Conservation (phyloP, 1,284 basidiomycete species). For the Austroboletus rostrupii region DNA sequence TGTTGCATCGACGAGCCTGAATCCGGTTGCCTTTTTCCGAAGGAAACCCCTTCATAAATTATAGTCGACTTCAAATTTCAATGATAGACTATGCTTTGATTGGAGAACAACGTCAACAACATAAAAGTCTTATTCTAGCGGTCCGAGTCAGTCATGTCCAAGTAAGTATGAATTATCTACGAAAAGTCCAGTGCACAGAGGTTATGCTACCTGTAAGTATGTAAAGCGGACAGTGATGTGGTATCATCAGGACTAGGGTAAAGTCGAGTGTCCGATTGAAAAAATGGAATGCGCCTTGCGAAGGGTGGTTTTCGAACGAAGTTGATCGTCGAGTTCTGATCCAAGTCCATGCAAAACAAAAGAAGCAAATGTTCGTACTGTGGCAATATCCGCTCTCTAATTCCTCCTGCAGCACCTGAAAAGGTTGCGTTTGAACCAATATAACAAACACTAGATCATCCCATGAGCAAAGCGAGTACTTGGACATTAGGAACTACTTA, state of each 20-base stretch:
- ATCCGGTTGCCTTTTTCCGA: no score
- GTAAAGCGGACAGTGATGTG: slow-evolving; percentile 2
- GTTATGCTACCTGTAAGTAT: slow-evolving; percentile 12
- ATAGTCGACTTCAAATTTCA: no score
- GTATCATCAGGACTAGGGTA: slow-evolving; percentile 19
- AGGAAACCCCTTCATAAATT: no score
- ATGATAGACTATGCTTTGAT: no score
- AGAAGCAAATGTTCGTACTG: slow-evolving; percentile 9
- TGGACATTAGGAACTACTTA: slow-evolving; percentile 39
- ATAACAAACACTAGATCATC: slow-evolving; percentile 63
- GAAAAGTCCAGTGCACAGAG: no score
- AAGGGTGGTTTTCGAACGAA: slow-evolving; percentile 25
- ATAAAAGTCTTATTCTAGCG: no score
- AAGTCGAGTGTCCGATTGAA: slow-evolving; percentile 22
- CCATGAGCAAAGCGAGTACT: slow-evolving; percentile 9
- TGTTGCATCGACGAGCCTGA: no score
- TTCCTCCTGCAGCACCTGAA: slow-evolving; percentile 79
- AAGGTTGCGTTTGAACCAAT: slow-evolving; percentile 79
- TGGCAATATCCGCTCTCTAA: slow-evolving; percentile 29
- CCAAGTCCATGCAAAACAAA: slow-evolving; percentile 25
- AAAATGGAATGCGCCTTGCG: slow-evolving; percentile 8
- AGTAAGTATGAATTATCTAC: no score
- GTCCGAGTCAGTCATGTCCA: no score
- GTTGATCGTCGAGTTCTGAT: slow-evolving; percentile 29
- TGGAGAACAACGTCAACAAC: no score